Evolutionary conservation across 106 monocot genomes (phyloP).

Genomic region (Triglochin maritima): DNA sequence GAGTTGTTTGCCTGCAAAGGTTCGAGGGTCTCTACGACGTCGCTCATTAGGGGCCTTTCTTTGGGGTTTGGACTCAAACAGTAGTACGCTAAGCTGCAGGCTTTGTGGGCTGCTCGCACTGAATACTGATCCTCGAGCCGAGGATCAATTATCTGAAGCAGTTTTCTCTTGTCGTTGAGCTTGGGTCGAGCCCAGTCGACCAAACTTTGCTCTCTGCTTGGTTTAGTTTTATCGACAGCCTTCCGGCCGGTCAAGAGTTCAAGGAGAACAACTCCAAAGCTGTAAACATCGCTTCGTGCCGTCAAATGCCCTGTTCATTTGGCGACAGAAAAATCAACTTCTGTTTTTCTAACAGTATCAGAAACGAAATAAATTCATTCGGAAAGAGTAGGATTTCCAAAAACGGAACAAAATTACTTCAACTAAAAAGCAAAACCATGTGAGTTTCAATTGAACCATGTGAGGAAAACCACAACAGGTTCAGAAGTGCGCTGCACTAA

Average conservation of each 20-base stretch:
- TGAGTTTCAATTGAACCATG: too few species aligned
- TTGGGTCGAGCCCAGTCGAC: conserved; percentile 90
- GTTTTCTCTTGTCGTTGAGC: conserved; percentile 74
- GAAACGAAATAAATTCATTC: neutral
- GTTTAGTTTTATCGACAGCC: conserved; percentile 76
- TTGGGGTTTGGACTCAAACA: conserved; percentile 76
- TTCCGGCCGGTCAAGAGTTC: conserved; percentile 74
- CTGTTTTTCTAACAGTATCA: neutral
- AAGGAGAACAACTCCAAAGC: conserved; percentile 83
- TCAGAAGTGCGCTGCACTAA: too few species aligned
- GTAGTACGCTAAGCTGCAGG: conserved; percentile 68
- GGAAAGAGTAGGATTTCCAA: too few species aligned
- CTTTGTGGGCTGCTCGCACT: conserved; percentile 52
- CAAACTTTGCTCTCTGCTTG: conserved; percentile 76
- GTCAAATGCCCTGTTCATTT: conserved; percentile 70
- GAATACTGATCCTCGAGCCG: conserved; percentile 67
- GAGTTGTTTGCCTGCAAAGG: conserved; percentile 40
- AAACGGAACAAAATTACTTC: too few species aligned
- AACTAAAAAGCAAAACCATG: too few species aligned
- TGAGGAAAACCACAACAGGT: too few species aligned
- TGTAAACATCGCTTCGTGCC: conserved; percentile 79
- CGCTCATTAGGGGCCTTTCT: conserved; percentile 78
- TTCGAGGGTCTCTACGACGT: conserved; percentile 72
- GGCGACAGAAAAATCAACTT: neutral
- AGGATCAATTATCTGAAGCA: conserved; percentile 71